These are phyloP conservation scores for Colletotrichum magnum DNA, from an alignment of 2,329 filamentous ascomycete genomes.

Conservation along the genomic window DNA sequence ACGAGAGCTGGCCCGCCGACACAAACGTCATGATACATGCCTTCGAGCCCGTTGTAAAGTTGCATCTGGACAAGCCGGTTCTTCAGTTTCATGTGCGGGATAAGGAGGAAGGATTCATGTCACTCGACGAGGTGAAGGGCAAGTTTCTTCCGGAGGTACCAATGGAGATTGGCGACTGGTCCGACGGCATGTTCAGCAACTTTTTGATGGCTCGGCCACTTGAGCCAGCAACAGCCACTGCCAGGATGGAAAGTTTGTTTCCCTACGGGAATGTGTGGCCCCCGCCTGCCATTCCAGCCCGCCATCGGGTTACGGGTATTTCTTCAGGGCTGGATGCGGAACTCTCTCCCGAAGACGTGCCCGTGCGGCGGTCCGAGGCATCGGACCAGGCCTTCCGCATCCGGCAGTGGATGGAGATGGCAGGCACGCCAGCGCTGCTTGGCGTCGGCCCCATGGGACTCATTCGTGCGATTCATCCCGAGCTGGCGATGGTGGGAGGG, in stretches of 20 bases:
- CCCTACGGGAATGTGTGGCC: slow-evolving; percentile 80
- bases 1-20: slow-evolving; percentile 76
- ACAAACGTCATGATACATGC: slow-evolving; percentile 77
- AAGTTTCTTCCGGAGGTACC: slow-evolving; percentile 65
- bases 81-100: slow-evolving; percentile 64
- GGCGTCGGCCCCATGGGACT: slow-evolving; percentile 47
- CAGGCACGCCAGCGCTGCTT: slow-evolving; percentile 48
- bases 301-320: slow-evolving; percentile 62
- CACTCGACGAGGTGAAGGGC: not conserved
- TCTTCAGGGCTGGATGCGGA: slow-evolving; percentile 45
- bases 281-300: slow-evolving; percentile 76
- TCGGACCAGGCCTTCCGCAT: slow-evolving; percentile 81
- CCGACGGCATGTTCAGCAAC: slow-evolving; percentile 72
- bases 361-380: slow-evolving; percentile 69
- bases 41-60: slow-evolving; percentile 77
- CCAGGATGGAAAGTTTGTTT: slow-evolving; percentile 49
- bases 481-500: slow-evolving; percentile 40
- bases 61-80: slow-evolving; percentile 83
- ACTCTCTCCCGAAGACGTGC: slow-evolving; percentile 52
- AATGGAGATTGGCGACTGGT: slow-evolving; percentile 63
- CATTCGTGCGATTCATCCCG: slow-evolving; percentile 41
- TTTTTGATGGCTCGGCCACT: slow-evolving; percentile 75
- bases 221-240: slow-evolving; percentile 51
- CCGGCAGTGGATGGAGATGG: slow-evolving; percentile 82
- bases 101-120: slow-evolving; percentile 6